These are phyloP conservation scores for Arabidopsis lyrata DNA, from an alignment of 441 rosid genomes.

Conservation along the genomic window DNA sequence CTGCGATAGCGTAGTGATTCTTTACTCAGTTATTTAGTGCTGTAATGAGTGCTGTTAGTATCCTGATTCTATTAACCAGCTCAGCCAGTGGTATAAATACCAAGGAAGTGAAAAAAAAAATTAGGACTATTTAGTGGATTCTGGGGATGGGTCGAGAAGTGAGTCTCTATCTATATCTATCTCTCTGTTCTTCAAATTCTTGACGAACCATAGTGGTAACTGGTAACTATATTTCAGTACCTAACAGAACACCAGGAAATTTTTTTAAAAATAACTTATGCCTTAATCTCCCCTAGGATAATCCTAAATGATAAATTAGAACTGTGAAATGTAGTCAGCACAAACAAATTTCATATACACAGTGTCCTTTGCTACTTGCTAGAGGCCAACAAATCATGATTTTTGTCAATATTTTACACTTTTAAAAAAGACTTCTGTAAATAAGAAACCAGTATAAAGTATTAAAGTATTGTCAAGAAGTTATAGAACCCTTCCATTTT, in stretches of 20 bases:
- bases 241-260: neutral
- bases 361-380: neutral
- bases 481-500: slow-evolving; percentile 11
- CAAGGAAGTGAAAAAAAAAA: neutral
- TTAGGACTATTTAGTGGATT: neutral
- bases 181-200: neutral
- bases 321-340: neutral
- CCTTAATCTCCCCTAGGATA: neutral
- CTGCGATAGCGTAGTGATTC: neutral
- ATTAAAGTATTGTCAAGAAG: slow-evolving; percentile 2
- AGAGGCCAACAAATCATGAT: neutral
- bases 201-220: neutral
- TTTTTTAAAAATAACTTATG: neutral
- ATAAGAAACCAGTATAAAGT: neutral
- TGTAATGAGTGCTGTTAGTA: neutral
- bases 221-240: neutral
- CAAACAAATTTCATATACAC: neutral
- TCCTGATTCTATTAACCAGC: neutral
- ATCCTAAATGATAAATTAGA: neutral
- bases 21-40: slow-evolving; percentile 1
- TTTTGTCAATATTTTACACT: neutral
- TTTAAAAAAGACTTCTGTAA: neutral
- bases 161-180: neutral
- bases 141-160: neutral
- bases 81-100: slow-evolving; percentile 15